phyloP scores from a whole-genome alignment of 129 eudicot species.

The Cynara cardunculus region DNA sequence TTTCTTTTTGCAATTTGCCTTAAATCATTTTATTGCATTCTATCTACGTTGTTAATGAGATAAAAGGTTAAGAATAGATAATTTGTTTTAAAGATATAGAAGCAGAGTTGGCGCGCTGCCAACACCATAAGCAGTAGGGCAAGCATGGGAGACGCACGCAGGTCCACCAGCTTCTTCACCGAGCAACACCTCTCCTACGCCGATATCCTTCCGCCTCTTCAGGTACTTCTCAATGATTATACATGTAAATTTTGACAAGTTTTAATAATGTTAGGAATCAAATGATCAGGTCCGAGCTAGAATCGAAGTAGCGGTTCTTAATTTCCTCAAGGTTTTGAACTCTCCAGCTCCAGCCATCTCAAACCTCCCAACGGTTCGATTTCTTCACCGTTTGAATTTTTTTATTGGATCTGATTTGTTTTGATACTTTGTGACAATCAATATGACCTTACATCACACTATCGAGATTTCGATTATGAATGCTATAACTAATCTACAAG shows the following conservation, averaged over 20 bases:
- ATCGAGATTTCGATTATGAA: background rate
- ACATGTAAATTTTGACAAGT: background rate
- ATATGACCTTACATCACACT: background rate
- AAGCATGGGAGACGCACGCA: slow-evolving; percentile 47
- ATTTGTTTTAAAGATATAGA: background rate
- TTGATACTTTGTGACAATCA: background rate
- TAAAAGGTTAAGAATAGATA: too few relatives aligned
- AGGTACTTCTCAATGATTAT: slow-evolving; percentile 36
- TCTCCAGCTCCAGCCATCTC: slow-evolving; percentile 78
- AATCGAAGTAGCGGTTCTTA: slow-evolving; percentile 87
- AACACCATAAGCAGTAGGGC: background rate
- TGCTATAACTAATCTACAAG: background rate
- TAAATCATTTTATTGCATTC: too few relatives aligned
- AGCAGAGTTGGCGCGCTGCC: background rate
- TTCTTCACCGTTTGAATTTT: slow-evolving; percentile 7
- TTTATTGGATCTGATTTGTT: background rate
- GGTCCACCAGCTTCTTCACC: slow-evolving; percentile 71
- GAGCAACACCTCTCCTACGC: slow-evolving; percentile 84
- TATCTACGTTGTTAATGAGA: too few relatives aligned
- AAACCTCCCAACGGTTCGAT: slow-evolving; percentile 67
- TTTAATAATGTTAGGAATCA: background rate
- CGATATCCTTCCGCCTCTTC: slow-evolving; percentile 79
- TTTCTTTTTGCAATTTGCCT: too few relatives aligned
- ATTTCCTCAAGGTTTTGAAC: slow-evolving; percentile 62
- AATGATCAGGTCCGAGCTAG: slow-evolving; percentile 82